Base-by-base conservation (phyloP, 2,329 filamentous ascomycete species). In the Colletotrichum sp. region DNA sequence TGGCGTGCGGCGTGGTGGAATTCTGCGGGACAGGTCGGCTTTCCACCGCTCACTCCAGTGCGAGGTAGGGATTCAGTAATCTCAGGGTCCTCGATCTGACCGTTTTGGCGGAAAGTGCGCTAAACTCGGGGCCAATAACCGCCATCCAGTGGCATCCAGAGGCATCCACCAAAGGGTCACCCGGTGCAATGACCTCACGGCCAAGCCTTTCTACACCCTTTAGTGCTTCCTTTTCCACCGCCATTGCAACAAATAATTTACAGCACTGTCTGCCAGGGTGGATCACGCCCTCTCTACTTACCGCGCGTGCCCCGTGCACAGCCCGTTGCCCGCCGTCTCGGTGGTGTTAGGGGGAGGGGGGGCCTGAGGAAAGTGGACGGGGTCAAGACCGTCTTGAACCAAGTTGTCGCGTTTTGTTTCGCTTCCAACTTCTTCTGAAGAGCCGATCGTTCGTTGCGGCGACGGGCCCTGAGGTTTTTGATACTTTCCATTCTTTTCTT, bases 181-280 rank as follows among this genome's bases (percentile, higher is more conserved):
- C 71, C 62, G 71, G 47, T 71, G 47, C 61, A 66, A 71, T 73
- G 71, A 73, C 68, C 68, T 73, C 71, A 73, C 62, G 66, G 71
- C 71, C 68, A 73, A 73, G 71, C 21, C 31, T 21, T 34, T 65
- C 66, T 61, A 43, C 54, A 66, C 34, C 29, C 47, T 66, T 15
- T 66, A 58, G 65, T 59, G 54, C 54, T 27, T 58, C 65, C 67
- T n/a, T 24, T 57, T n/a, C 57, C 33, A 73, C 67, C 61, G 67
- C 71, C 61, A 24, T 68, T 51, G 43, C 43, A 8, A 8, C 43
- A 8, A 62, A 66, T 57, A 61, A 71, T 66, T 70, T 61, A 18
- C 34, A 65, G 24, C 54, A 43, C 43, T 38, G 38, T 33, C 12
- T 59, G 6, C 57, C n/a, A n/a, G 34, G 47, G 71, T 73, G 71